Evolutionary conservation across 805 yeast species (phyloP), one percentile per base, ranked within the genome.

Genomic region (Pichia scutulata): DNA sequence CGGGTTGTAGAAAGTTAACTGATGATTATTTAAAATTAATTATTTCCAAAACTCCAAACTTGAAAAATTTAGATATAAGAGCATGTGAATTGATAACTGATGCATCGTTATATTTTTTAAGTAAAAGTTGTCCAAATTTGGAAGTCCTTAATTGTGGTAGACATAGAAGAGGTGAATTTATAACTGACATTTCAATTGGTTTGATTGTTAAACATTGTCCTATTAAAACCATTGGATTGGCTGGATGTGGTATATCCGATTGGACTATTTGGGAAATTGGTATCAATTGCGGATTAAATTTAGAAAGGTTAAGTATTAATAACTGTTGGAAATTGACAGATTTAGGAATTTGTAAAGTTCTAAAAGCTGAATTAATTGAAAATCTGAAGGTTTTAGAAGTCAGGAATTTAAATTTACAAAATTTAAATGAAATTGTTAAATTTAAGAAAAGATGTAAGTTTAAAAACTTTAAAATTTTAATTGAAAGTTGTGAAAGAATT

Each of bases 221-320:
- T 21, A 72, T 84, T 43, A 71, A 74, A 43, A 89, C 97, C 0
- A 70, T 90, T 42, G 97, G 97, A 0, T 69, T 89, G 21, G 96
- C 97, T 0, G 98, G 98, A 7, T 88, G 96, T 64, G 72, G 77
- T 42, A 76, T 90, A 19, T 79, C 86, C 8, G 96, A 90, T 68
- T 73, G 80, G 41, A 74, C 86, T 5, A 70, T 90, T 16, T 88
- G 96, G 95, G 90, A 85, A 59, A 67, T 90, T 33, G 89, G 89
- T 0, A 64, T 76, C 18, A 63, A 71, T 47, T 68, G 79, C 25
- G 69, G 68, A 7, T 58, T 62, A 1, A 59, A 69, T 6, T 59
- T 90, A 4, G 80, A 79, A 57, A 71, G 96, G 47, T 69, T 89
- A 21, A 84, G 95, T 8, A 63, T 89, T 47, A 89, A 89, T 65